Evolutionary conservation across 768 basidiomycete species (phyloP).

Genomic region (Boletus rex-veris): DNA sequence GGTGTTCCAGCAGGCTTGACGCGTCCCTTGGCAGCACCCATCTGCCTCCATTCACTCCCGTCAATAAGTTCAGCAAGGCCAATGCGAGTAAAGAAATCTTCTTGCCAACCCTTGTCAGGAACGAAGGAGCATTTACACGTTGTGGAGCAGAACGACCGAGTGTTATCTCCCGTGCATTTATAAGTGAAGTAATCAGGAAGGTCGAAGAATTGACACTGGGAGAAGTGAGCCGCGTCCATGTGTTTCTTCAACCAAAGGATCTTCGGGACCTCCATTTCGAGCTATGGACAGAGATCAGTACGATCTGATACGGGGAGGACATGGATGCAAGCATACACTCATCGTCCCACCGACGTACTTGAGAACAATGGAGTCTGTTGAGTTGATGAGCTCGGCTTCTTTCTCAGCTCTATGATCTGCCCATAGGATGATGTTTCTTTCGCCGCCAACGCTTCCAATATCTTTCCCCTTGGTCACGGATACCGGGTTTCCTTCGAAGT

Average conservation of each 20-base stretch:
- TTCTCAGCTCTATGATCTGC: conserved; percentile 93
- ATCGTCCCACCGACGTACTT: conserved; percentile 96
- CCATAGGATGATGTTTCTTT: conserved; percentile 91
- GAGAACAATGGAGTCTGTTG: conserved; percentile 76
- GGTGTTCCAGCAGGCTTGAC: conserved; percentile 81
- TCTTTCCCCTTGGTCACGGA: conserved; percentile 65
- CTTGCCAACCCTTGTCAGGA: conserved; percentile 84
- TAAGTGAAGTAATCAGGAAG: conserved; percentile 97
- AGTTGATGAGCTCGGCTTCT: conserved; percentile 89
- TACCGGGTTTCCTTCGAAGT: conserved; percentile 69
- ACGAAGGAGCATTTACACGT: conserved; percentile 96
- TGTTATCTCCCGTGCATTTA: conserved; percentile 69
- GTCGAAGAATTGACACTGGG: conserved; percentile 79
- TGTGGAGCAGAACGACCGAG: conserved; percentile 86
- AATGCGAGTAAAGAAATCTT: conserved; percentile 81
- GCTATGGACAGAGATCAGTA: conserved; percentile 40
- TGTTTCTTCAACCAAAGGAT: conserved; percentile 93
- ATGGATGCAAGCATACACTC: conserved; percentile 55
- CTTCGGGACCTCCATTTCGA: conserved; percentile 99
- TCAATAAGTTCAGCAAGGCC: conserved; percentile 72
- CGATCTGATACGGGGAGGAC: background rate
- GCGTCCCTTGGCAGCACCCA: conserved; percentile 64
- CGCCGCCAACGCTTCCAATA: conserved; percentile 56
- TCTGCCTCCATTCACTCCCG: conserved; percentile 59
- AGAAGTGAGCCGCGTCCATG: conserved; percentile 72